Evolutionary conservation across 768 basidiomycete genomes (phyloP).

Genomic region (Artomyces pyxidatus): DNA sequence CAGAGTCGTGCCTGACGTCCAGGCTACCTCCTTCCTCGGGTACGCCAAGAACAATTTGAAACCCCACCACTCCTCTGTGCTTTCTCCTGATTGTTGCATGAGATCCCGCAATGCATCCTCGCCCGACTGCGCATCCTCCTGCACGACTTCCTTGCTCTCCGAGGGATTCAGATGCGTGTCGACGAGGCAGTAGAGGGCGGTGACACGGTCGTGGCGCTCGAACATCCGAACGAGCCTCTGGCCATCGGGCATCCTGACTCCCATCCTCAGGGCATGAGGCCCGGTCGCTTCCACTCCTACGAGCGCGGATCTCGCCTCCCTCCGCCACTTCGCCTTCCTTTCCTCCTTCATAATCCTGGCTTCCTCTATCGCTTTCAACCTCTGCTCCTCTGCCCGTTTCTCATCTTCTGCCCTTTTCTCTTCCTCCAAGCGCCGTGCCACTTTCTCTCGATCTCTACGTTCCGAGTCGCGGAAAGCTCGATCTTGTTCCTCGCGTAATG

Average conservation of each 20-base stretch:
- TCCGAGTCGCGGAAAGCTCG: slow-evolving; percentile 64
- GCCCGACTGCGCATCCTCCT: slow-evolving; percentile 25
- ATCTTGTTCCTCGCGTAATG: slow-evolving; percentile 75
- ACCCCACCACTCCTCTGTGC: slow-evolving; percentile 52
- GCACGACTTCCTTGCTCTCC: slow-evolving; percentile 35
- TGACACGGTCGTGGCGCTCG: slow-evolving; percentile 38
- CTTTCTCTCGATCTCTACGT: slow-evolving; percentile 46
- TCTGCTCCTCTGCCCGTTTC: slow-evolving; percentile 32
- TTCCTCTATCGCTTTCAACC: slow-evolving; percentile 15
- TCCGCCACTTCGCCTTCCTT: slow-evolving; percentile 38
- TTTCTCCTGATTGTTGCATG: slow-evolving; percentile 17
- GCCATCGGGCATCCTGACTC: slow-evolving; percentile 44
- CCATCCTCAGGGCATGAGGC: slow-evolving; percentile 41
- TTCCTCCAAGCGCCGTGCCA: slow-evolving; percentile 23
- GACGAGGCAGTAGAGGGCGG: slow-evolving; percentile 64
- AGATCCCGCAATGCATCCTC: slow-evolving; percentile 31
- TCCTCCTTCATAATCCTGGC: slow-evolving; percentile 25
- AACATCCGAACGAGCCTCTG: slow-evolving; percentile 53
- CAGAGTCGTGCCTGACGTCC: slow-evolving; percentile 21
- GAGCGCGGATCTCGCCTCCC: slow-evolving; percentile 47
- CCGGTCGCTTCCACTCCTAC: slow-evolving; percentile 28
- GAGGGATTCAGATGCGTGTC: slow-evolving; percentile 51
- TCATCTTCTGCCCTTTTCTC: slow-evolving; percentile 26
- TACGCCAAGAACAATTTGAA: slow-evolving; percentile 66
- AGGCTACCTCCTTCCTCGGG: slow-evolving; percentile 57